These are phyloP conservation scores for Pleurostoma richardsiae DNA, from an alignment of 2,329 filamentous ascomycete species.

Conservation along the genomic window DNA sequence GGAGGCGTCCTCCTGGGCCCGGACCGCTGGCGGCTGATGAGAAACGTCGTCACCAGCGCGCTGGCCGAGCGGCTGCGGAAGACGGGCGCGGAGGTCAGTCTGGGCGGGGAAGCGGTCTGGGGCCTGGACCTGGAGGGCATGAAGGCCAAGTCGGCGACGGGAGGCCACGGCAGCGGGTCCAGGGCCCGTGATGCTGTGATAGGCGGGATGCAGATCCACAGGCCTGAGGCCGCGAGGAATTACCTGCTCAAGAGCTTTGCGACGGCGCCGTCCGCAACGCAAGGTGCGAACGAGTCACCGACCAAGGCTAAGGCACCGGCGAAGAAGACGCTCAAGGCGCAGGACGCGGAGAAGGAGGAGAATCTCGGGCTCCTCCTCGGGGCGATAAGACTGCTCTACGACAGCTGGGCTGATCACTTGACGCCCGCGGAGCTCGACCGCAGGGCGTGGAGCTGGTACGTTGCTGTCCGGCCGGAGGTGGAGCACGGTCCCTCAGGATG, in stretches of 20 bases:
- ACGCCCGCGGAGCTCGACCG: slow-evolving; percentile 63
- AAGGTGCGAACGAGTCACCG: slow-evolving; percentile 6
- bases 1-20: slow-evolving; percentile 57
- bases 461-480: slow-evolving; percentile 70
- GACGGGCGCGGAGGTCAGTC: slow-evolving; percentile 30
- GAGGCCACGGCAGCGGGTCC: slow-evolving; percentile 16
- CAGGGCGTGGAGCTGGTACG: slow-evolving; percentile 79
- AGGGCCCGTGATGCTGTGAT: slow-evolving; percentile 22
- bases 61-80: slow-evolving; percentile 44
- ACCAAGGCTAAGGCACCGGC: slow-evolving; percentile 27
- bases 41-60: slow-evolving; percentile 48
- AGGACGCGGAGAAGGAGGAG: slow-evolving; percentile 58
- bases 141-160: slow-evolving; percentile 28
- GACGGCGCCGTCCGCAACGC: slow-evolving; percentile 27
- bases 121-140: slow-evolving; percentile 51
- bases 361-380: slow-evolving; percentile 67
- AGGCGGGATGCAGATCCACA: slow-evolving; percentile 65
- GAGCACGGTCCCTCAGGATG: slow-evolving; percentile 70
- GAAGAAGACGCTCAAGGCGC: slow-evolving; percentile 46
- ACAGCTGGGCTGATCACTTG: slow-evolving; percentile 67
- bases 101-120: slow-evolving; percentile 54
- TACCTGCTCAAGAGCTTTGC: slow-evolving; percentile 59
- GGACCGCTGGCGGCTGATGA: slow-evolving; percentile 59
- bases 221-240: slow-evolving; percentile 61
- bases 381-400: slow-evolving; percentile 65